Percentiles rank a stretch among this genome's conserved stretches.
Evolutionary conservation across 257 asterid genomes (phyloP).

Genomic region (Echites panduratus): DNA sequence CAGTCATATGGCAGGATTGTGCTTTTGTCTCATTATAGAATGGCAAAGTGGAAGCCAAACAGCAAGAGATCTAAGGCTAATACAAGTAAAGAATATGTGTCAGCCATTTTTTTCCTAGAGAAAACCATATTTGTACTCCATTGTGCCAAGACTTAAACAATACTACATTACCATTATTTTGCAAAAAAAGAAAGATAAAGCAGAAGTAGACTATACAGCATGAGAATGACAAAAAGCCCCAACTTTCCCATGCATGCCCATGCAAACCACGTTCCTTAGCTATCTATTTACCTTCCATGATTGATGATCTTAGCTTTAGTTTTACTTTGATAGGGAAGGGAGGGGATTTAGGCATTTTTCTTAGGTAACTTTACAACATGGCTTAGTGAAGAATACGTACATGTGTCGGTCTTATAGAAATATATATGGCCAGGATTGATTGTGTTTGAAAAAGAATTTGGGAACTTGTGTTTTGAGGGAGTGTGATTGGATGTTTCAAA

Average conservation of each 20-base stretch:
- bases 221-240: constrained; percentile 43
- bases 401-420: background rate
- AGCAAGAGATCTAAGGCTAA: constrained; percentile 61
- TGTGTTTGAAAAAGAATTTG: background rate
- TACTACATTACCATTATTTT: constrained; percentile 9
- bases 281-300: background rate
- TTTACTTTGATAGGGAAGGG: background rate
- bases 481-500: too few relatives aligned
- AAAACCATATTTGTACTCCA: background rate
- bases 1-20: constrained; percentile 39
- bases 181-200: constrained; percentile 27
- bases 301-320: background rate
- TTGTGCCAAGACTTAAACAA: constrained; percentile 9
- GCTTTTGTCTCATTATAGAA: constrained; percentile 75
- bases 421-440: too few relatives aligned
- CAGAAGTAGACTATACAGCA: constrained; percentile 13
- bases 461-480: background rate
- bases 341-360: background rate
- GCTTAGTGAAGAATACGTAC: background rate
- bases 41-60: constrained; percentile 58
- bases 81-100: constrained; percentile 80
- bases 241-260: constrained; percentile 56
- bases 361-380: background rate
- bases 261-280: constrained; percentile 50
- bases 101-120: constrained; percentile 22